These are phyloP conservation scores for Emericellopsis atlantica DNA, from an alignment of 2,329 filamentous ascomycete species.

Conservation along the genomic window DNA sequence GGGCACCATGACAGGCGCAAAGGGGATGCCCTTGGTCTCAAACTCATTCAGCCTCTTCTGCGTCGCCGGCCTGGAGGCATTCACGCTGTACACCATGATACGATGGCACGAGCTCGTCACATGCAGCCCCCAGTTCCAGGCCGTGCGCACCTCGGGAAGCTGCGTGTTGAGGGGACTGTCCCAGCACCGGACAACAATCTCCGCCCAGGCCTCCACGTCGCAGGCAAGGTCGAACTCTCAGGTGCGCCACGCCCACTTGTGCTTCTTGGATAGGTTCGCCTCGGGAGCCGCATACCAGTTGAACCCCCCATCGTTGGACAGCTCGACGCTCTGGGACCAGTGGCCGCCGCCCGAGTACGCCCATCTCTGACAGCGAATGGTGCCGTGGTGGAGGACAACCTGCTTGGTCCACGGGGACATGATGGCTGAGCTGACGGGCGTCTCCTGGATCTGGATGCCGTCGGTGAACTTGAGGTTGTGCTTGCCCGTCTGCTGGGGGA, in stretches of 20 bases:
- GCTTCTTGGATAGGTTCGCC: constrained; percentile 48
- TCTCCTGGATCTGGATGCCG: constrained; percentile 58
- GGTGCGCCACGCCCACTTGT: constrained; percentile 49
- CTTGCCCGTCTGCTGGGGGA: constrained; percentile 56
- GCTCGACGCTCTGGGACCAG: constrained; percentile 51
- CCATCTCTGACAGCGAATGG: constrained; percentile 44
- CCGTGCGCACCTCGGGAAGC: constrained; percentile 36
- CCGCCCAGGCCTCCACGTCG: constrained; percentile 48
- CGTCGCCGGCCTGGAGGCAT: constrained; percentile 34
- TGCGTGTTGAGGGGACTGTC: constrained; percentile 51
- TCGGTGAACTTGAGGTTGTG: constrained; percentile 47
- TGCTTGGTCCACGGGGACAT: constrained; percentile 50
- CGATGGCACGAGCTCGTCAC: constrained; percentile 51
- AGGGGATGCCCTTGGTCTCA: constrained; percentile 29
- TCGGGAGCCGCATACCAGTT: constrained; percentile 51
- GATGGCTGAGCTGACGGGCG: constrained; percentile 56
- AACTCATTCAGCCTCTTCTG: constrained; percentile 35
- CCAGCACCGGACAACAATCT: constrained; percentile 46
- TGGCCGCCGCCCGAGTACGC: constrained; percentile 45
- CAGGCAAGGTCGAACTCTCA: constrained; percentile 53
- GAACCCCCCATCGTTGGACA: constrained; percentile 49
- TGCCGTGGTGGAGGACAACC: constrained; percentile 47
- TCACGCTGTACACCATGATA: constrained; percentile 50
- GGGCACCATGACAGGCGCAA: constrained; percentile 41
- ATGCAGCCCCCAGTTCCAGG: constrained; percentile 56